These are phyloP conservation scores for Tetrastigma voinierianum DNA, from an alignment of 164 flowering plant species.

Conservation along the genomic window DNA sequence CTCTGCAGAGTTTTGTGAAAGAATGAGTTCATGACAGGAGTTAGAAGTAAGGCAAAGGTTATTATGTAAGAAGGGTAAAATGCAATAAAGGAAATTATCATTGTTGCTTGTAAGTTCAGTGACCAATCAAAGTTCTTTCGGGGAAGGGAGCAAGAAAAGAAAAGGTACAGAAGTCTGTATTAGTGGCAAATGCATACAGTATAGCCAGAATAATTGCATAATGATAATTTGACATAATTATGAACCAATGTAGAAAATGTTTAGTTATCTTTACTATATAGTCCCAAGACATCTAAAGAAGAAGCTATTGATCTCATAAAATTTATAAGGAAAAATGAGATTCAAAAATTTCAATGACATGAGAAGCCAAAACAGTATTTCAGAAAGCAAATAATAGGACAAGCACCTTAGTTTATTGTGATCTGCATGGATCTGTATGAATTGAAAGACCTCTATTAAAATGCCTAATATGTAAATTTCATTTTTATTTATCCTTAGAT, in stretches of 20 bases:
- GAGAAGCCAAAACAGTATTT: no score
- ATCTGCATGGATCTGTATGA: no score
- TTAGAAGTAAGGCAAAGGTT: not conserved
- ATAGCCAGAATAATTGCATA: conserved; percentile 1
- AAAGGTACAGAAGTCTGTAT: not conserved
- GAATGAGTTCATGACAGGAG: not conserved
- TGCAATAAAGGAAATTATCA: not conserved
- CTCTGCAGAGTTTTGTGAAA: conserved; percentile 34
- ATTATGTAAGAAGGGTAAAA: not conserved
- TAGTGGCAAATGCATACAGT: not conserved
- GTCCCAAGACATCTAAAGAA: not conserved
- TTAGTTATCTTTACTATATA: not conserved
- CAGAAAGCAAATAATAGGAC: no score
- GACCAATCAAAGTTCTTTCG: no score
- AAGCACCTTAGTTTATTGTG: no score
- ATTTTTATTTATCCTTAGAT: no score
- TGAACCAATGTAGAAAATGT: not conserved
- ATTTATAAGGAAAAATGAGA: not conserved
- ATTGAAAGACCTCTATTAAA: no score
- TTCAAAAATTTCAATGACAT: not conserved
- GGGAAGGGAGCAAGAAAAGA: not conserved
- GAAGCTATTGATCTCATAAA: not conserved
- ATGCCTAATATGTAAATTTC: no score
- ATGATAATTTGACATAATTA: not conserved
- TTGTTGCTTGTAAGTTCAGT: no score